Evolutionary conservation across 2,329 filamentous ascomycete genomes (phyloP), one percentile per base, ranked within the genome.

Genomic region (Penicillium palitans): DNA sequence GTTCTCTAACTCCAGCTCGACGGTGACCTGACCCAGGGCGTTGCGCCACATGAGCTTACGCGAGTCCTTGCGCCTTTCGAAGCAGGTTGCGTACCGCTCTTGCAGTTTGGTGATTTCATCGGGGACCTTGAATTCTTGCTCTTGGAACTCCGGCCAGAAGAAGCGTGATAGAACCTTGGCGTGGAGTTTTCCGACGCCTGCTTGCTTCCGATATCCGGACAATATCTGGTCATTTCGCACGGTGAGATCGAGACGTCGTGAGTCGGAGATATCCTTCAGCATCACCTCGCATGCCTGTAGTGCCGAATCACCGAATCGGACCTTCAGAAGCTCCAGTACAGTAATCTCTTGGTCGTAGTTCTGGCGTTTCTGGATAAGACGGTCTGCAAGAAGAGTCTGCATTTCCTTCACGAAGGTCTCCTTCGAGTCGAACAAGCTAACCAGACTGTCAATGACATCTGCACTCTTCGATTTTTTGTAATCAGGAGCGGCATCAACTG

Each of bases 281-380:
- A 99, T 99, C 68, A 99, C 95, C 71, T 99, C 93, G 74, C 93
- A 97, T 49, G 90, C 90, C 72, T 98, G 95, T 46, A 99, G 79
- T 17, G 91, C 87, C 29, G 84, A 83, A 64, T 97, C 91, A 25
- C 93, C 93, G 57, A 97, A 93, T 9, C 93, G 87, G 61, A 90
- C 83, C 78, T 97, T 97, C 59, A 99, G 83, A 10, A 98, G 83
- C 57, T 93, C 87, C 6, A 98, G 82, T 5, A 97, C 90, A 55
- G 90, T 88, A 54, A 90, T 84, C 74, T 90, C 95, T 72, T 91
- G 91, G 59, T 89, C 84, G 66, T 92, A 96, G 25, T 84, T 81
- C 19, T 84, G 80, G 60, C 88, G 87, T 47, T 84, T 85, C 58
- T 81, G 79, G 19, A 87, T 76, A 3, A 99, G 78, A 47, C 93